Base-by-base conservation (phyloP, 805 yeast genomes). In the Wickerhamiella spandovensis region DNA sequence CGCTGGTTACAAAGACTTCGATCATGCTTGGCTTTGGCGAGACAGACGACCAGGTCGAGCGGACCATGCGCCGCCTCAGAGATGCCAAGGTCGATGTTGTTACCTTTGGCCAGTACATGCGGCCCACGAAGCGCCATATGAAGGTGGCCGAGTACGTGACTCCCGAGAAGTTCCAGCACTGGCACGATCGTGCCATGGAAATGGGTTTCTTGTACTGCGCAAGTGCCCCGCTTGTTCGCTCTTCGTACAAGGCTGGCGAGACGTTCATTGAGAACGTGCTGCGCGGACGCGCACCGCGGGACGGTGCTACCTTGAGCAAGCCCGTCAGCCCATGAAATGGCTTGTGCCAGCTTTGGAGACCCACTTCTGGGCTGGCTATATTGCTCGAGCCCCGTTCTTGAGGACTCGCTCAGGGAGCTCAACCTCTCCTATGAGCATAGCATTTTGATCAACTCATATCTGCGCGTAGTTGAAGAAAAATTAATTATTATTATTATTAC, bases 41-140 rank as follows among this genome's bases (percentile, higher is more conserved):
- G 67, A 79, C 89, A 1, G 97, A 92, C 61, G 95, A 82, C 49
- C 97, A 92, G 67, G 66, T 92, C 12, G 64, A 80, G 63, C 81
- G 78, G 56, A 81, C 97, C 0, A 65, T 92, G 60, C 72, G 67
- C 54, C 95, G 86, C 64, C 71, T 94, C 57, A 77, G 97, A 55
- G 78, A 69, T 18, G 76, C 82, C 43, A 70, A 75, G 8, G 92
- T 95, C 65, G 97, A 92, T 62, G 95, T 92, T 47, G 96, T 92
- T 17, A 92, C 99, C 0, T 92, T 92, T 68, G 99, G 99, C 37
- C 99, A 92, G 69, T 92, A 92, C 67, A 92, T 92, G 97, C 77
- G 98, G 65, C 99, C 99, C 44, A 92, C 99, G 1, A 92, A 85
- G 68, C 81, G 98, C 63, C 99, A 92, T 67, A 88, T 92, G 94